Conservation (phyloP, 176 grass and related monocot species). For the Carex myosuroides region DNA sequence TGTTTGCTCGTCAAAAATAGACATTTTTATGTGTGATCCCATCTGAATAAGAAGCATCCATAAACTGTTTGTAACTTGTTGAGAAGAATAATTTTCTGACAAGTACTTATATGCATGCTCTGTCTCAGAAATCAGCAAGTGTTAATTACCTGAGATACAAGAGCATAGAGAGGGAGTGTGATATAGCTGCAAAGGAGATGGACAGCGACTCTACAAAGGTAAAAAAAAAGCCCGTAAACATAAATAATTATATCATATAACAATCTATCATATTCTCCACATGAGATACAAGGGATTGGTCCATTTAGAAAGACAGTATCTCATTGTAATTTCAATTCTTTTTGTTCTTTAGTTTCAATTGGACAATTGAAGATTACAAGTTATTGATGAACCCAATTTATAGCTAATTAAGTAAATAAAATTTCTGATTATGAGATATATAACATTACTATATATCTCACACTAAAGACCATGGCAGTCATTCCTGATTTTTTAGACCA, state of each 20-base stretch:
- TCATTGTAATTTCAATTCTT: neutral
- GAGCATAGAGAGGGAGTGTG: constrained; percentile 86
- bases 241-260: neutral
- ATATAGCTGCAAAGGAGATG: constrained; percentile 94
- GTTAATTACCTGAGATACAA: constrained; percentile 67
- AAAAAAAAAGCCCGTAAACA: neutral
- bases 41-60: constrained; percentile 38
- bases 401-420: neutral
- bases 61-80: neutral
- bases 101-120: neutral
- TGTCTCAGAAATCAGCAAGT: neutral
- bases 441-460: neutral
- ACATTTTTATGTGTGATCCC: constrained; percentile 88
- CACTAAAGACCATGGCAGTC: neutral
- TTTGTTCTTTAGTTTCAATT: neutral
- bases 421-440: neutral
- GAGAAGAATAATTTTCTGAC: neutral
- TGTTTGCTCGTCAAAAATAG: constrained; percentile 83
- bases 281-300: neutral
- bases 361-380: neutral
- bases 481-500: neutral
- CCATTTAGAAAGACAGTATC: neutral
- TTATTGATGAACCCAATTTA: neutral
- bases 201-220: constrained; percentile 33
- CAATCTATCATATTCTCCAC: neutral